A percentile compares a stretch with the other conserved stretches of the same genome.
phyloP scores from a whole-genome alignment of 2,329 filamentous ascomycete genomes.

The Helicocarpus griseus region DNA sequence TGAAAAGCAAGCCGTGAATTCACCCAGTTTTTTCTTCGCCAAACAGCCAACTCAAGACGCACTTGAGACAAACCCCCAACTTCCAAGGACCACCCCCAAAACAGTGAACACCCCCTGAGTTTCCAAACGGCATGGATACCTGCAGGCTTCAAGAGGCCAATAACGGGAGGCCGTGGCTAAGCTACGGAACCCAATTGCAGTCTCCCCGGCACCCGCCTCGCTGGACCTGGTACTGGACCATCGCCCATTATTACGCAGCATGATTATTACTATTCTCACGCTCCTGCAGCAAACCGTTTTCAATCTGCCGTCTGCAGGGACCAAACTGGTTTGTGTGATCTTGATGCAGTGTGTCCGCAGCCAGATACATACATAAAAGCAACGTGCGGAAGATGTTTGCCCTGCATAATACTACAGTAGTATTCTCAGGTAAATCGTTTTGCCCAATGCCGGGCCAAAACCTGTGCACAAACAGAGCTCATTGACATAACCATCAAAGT shows the following conservation, averaged over 20 bases:
- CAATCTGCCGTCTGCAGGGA: background rate
- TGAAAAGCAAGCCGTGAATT: too few species aligned
- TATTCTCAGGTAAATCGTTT: background rate
- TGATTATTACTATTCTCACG: background rate
- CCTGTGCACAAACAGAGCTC: background rate
- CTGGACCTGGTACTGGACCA: conserved; percentile 1
- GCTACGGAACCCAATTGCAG: background rate
- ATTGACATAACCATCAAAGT: background rate
- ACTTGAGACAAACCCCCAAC: background rate
- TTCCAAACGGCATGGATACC: conserved; percentile 3
- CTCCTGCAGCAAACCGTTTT: background rate
- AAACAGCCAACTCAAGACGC: background rate
- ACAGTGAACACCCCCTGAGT: background rate
- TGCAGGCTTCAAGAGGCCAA: background rate
- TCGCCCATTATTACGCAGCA: background rate
- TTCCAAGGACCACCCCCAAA: background rate
- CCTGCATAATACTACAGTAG: background rate
- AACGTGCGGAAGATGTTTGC: background rate
- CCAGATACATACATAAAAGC: background rate
- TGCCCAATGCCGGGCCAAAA: background rate
- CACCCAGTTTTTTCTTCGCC: background rate
- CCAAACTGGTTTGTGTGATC: background rate
- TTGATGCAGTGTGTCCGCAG: background rate
- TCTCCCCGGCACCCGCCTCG: conserved; percentile 4
- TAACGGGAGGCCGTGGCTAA: background rate